A percentile compares a stretch with the other conserved stretches of the same genome.
Evolutionary conservation across 2,329 filamentous ascomycete genomes (phyloP).

Genomic region (Eutypella sp.): DNA sequence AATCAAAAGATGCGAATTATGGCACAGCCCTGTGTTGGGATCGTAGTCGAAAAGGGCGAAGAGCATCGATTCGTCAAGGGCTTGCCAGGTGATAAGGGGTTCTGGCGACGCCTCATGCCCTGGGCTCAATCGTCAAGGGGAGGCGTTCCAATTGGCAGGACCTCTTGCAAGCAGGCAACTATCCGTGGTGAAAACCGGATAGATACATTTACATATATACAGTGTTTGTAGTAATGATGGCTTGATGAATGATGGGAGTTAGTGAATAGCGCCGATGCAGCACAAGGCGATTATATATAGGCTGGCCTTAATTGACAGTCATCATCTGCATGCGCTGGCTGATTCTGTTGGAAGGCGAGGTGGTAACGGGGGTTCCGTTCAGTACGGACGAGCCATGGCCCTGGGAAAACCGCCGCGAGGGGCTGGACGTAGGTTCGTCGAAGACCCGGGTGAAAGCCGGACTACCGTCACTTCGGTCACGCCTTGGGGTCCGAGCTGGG

Average conservation of each 20-base stretch:
- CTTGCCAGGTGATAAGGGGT: not conserved
- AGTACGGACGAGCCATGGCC: constrained; percentile 51
- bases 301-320: constrained; percentile 48
- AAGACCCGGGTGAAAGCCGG: constrained; percentile 66
- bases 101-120: not conserved
- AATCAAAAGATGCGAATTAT: not conserved
- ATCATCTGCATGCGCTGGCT: constrained; percentile 58
- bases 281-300: not conserved
- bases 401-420: constrained; percentile 45
- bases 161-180: constrained; percentile 11
- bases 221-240: constrained; percentile 6
- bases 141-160: too few relatives aligned
- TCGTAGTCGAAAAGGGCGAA: not conserved
- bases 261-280: constrained; percentile 1
- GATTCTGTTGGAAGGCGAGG: constrained; percentile 46
- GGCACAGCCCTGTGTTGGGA: not conserved
- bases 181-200: constrained; percentile 36
- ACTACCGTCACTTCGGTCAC: constrained; percentile 50
- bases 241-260: constrained; percentile 1
- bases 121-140: not conserved
- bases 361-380: constrained; percentile 45
- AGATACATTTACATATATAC: constrained; percentile 28
- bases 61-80: not conserved
- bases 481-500: constrained; percentile 46
- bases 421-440: constrained; percentile 54